Base-by-base conservation (phyloP, 2,329 filamentous ascomycete species). In the Alternaria solani region DNA sequence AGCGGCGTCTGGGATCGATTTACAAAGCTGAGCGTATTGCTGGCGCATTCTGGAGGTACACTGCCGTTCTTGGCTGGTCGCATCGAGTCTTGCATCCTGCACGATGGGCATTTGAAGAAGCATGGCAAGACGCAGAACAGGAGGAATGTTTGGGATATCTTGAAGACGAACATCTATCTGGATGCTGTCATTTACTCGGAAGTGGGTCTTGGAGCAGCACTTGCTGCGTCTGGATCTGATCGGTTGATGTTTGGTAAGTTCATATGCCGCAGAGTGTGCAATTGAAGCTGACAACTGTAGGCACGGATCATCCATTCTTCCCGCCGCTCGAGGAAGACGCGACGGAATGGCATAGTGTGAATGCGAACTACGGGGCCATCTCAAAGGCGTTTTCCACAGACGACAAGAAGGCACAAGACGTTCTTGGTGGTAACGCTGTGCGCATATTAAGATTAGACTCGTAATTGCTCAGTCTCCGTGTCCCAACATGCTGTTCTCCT, bases 1-100 rank as follows among this genome's bases (percentile, higher is more conserved):
- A 87, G 90, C 0, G 91, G 92, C 0, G 91, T 96, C 0, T 97
- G 95, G 77, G 93, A 96, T 76, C 84, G 86, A 9, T 90, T 93
- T 44, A 86, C 85, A 0, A 81, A 82, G 8, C 79, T 97, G 62
- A 84, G 87, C 23, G 88, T 97, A 72, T 82, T 97, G 55, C 83
- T 97, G 5, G 94, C 94, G 0, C 94, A 97, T 79, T 93, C 91
- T 25, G 94, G 94, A 1, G 94, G 94, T 2, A 94, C 93, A 1
- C 81, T 97, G 48, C 94, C 94, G 0, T 97, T 97, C 76, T 82
- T 97, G 2, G 94, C 93, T 0, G 94, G 94, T 0, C 84, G 94
- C 28, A 93, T 97, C 52, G 93, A 97, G 79, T 94, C 90, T 73
- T 97, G 93, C 74, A 88, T 97, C 54, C 78, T 88, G 59, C 94